A percentile compares a stretch with the other conserved stretches of the same genome.
Conservation (phyloP, 176 grass and related monocot species). For the Cenchrus purpureus region DNA sequence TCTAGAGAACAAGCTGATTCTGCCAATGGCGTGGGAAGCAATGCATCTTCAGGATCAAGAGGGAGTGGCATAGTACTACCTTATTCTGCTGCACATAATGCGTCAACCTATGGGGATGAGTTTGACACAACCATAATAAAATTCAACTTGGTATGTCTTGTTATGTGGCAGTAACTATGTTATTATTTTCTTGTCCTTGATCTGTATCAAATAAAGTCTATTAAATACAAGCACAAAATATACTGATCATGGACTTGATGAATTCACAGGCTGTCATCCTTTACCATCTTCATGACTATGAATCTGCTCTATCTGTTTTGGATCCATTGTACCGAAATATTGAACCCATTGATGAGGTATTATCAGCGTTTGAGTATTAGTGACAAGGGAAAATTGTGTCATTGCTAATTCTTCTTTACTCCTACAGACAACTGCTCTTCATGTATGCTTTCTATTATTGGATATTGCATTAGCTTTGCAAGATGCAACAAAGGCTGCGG, state of each 20-base stretch:
- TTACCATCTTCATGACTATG: conserved; percentile 83
- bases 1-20: conserved; percentile 77
- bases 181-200: conserved; percentile 28
- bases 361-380: conserved; percentile 13
- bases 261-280: conserved; percentile 82
- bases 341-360: conserved; percentile 92
- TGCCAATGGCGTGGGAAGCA: conserved; percentile 53
- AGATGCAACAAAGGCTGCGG: conserved; percentile 77
- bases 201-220: conserved; percentile 26
- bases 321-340: conserved; percentile 77
- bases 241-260: conserved; percentile 20
- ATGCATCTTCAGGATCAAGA: conserved; percentile 55
- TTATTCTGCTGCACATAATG: conserved; percentile 65
- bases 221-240: conserved; percentile 26
- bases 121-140: conserved; percentile 80
- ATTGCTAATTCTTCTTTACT: conserved; percentile 38
- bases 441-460: conserved; percentile 85
- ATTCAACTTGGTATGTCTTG: conserved; percentile 81
- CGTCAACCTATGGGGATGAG: conserved; percentile 70
- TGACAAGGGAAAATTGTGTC: conserved; percentile 6
- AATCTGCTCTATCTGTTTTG: conserved; percentile 64
- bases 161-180: conserved; percentile 27
- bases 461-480: conserved; percentile 82
- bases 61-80: conserved; percentile 53
- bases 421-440: conserved; percentile 85